These are phyloP conservation scores for Balansia obtecta DNA, from an alignment of 2,329 filamentous ascomycete genomes.

Conservation along the genomic window DNA sequence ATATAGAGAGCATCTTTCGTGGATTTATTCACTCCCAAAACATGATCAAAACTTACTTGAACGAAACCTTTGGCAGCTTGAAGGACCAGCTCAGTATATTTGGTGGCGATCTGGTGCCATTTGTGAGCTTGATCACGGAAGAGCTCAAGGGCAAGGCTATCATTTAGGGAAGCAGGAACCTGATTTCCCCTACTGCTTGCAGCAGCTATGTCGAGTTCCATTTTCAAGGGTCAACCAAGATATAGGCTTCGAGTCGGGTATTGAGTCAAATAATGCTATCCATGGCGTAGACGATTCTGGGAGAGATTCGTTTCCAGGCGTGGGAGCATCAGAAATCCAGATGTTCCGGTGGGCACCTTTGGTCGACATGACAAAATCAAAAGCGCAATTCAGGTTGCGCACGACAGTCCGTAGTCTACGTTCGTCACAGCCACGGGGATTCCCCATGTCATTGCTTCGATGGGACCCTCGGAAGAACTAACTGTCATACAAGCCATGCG, in stretches of 20 bases:
- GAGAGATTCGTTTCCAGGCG: not conserved
- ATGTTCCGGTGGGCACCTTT: not conserved
- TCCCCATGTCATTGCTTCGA: no score
- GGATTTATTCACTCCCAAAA: not conserved
- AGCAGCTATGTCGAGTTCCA: not conserved
- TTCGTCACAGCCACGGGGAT: not conserved
- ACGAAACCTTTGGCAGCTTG: not conserved
- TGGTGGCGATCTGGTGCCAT: not conserved
- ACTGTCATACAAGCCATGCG: not conserved
- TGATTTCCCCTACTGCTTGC: not conserved
- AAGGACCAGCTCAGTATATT: not conserved
- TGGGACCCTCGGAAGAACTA: not conserved
- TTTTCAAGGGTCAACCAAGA: not conserved
- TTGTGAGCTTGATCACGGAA: not conserved
- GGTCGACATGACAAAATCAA: not conserved
- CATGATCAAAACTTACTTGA: not conserved
- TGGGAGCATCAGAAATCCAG: not conserved
- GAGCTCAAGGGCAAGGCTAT: not conserved
- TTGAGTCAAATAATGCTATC: not conserved
- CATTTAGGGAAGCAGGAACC: not conserved
- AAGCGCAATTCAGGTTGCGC: not conserved
- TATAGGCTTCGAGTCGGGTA: not conserved
- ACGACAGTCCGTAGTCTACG: not conserved
- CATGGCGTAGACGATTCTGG: not conserved
- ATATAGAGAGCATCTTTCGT: not conserved